phyloP scores from a whole-genome alignment of 2,329 filamentous ascomycete genomes.

The Alternaria incomplexa region DNA sequence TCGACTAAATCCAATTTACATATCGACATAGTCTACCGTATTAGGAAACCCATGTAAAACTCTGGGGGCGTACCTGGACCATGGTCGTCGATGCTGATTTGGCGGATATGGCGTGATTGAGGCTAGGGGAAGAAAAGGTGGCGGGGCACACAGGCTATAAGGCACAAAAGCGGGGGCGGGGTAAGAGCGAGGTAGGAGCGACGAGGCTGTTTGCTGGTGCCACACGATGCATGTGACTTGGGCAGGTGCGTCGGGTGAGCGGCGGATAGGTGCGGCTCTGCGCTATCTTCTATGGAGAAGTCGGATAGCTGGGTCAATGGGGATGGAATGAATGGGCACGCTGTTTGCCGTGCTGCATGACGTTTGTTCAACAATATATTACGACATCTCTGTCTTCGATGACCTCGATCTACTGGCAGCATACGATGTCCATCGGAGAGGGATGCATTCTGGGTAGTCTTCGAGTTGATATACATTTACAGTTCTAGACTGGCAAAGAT shows the following conservation, averaged over 20 bases:
- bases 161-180: conserved; percentile 14
- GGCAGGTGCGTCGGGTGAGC: background rate
- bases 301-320: background rate
- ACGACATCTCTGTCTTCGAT: background rate
- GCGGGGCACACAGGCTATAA: conserved; percentile 18
- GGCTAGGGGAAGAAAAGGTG: conserved; percentile 20
- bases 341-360: background rate
- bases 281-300: background rate
- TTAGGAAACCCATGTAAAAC: conserved; percentile 20
- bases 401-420: background rate
- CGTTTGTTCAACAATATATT: background rate
- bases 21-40: conserved; percentile 23
- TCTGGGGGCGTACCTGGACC: conserved; percentile 30
- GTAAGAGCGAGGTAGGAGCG: conserved; percentile 1
- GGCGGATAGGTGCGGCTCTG: conserved; percentile 4
- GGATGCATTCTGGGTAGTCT: background rate
- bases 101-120: conserved; percentile 39
- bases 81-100: conserved; percentile 29
- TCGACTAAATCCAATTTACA: background rate
- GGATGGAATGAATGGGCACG: background rate
- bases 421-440: background rate
- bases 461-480: background rate
- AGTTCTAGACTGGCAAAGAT: background rate
- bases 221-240: background rate
- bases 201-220: background rate